Conservation (phyloP, 2,329 filamentous ascomycete genomes). For the Gyromitra esculenta region DNA sequence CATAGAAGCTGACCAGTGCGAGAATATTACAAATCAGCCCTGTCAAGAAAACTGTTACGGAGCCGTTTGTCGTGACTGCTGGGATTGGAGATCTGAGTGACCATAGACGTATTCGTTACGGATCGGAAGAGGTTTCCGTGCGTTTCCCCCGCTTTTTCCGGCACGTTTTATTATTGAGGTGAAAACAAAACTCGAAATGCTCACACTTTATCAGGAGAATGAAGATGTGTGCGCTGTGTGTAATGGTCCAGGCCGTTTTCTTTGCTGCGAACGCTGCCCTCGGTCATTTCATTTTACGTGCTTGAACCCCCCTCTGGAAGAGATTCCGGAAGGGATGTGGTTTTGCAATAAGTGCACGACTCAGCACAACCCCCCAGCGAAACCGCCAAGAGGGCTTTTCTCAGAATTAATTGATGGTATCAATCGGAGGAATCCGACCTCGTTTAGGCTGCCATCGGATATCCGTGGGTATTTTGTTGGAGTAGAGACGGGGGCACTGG, state of each 20-base stretch:
- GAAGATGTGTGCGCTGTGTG: constrained; percentile 92
- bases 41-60: constrained; percentile 52
- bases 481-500: constrained; percentile 77
- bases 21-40: constrained; percentile 54
- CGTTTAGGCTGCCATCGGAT: constrained; percentile 75
- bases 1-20: constrained; percentile 41
- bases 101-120: constrained; percentile 53
- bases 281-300: constrained; percentile 91
- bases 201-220: constrained; percentile 69
- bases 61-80: constrained; percentile 54
- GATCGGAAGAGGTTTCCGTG: constrained; percentile 55
- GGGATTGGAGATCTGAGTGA: constrained; percentile 53
- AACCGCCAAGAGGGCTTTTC: constrained; percentile 68
- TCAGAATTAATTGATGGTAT: constrained; percentile 72
- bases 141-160: constrained; percentile 45
- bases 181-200: constrained; percentile 62
- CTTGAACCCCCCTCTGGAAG: constrained; percentile 79
- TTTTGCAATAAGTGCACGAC: constrained; percentile 79
- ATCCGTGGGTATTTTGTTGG: constrained; percentile 82
- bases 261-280: constrained; percentile 93
- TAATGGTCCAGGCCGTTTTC: constrained; percentile 80
- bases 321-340: constrained; percentile 78
- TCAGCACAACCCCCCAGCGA: constrained; percentile 63
- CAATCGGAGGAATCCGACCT: constrained; percentile 74
- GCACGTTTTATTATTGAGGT: constrained; percentile 12